Base-by-base conservation (phyloP, 106 monocot genomes). In the Dioscorea zingiberensis region DNA sequence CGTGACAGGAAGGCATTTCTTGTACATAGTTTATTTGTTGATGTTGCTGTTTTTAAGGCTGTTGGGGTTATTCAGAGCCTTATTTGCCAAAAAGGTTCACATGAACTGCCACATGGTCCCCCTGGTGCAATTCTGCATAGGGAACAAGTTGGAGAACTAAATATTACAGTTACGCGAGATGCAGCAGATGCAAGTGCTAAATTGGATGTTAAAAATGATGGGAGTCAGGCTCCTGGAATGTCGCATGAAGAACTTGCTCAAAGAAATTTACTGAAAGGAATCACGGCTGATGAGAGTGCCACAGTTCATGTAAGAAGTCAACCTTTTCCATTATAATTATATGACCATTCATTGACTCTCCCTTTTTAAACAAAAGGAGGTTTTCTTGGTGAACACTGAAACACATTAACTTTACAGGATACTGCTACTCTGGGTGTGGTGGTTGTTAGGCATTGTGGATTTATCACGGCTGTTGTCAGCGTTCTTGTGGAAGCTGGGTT, bases 211-310 rank as follows among this genome's bases (percentile, higher is more conserved):
- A 87, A 84, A 60, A 73, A 82, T 66, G 94, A 90, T 80, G 90
- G 80, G 29, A 82, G 61, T 76, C 79, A 82, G 27, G 47, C 46
- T 48, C 57, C 67, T 54, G 79, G 77, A 27, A 73, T 87, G 67
- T 79, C 84, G 53, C 21, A 32, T n/a, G 59, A 79, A 53, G 90
- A 89, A 25, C 76, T 94, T 66, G 77, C 78, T 48, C 64, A 65
- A 22, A 73, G 86, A 73, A 94, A 90, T 63, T 74, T 94, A 67
- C 66, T 94, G 7, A 94, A 94, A 63, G 94, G 94, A 22, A 84
- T 94, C 51, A 90, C 94, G 51, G 94, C 94, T 73, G 94, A 94
- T 71, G 94, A 94, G 66, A 94, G 84, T 75, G 89, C 75, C 29
- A 84, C 81, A 23, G 90, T 94, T 68, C 89, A 94, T 68, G 94